These are phyloP conservation scores for Saposhnikovia divaricata DNA, from an alignment of 129 eudicot genomes.

Conservation along the genomic window DNA sequence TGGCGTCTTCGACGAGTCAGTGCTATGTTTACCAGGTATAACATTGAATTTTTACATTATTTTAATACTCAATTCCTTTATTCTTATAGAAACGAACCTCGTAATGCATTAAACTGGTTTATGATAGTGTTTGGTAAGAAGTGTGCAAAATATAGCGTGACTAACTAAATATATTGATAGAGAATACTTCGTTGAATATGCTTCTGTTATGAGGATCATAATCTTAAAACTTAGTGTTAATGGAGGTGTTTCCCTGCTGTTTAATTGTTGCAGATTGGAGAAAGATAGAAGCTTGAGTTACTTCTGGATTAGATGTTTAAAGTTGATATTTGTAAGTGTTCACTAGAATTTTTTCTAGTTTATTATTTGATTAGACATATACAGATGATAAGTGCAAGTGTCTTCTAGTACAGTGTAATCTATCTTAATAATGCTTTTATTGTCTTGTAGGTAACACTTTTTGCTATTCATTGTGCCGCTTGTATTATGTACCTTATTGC, in stretches of 20 bases:
- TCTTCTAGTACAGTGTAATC: neutral
- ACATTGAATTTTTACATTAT: neutral
- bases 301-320: conserved; percentile 52
- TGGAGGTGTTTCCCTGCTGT: neutral
- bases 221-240: neutral
- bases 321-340: conserved; percentile 64
- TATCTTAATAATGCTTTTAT: conserved; percentile 13
- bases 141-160: neutral
- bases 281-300: conserved; percentile 54
- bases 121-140: neutral
- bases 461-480: conserved; percentile 53
- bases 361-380: neutral
- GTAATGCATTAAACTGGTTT: neutral
- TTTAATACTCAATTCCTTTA: neutral
- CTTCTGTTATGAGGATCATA: neutral
- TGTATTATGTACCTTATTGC: conserved; percentile 63
- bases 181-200: neutral
- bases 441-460: conserved; percentile 55
- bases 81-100: neutral
- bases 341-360: neutral
- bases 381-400: neutral
- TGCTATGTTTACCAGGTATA: conserved; percentile 59
- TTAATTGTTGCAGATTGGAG: conserved; percentile 43
- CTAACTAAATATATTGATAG: neutral
- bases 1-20: conserved; percentile 90